These are phyloP conservation scores for Stereocaulon alpinum DNA, from an alignment of 495 filamentous ascomycete genomes.

Conservation along the genomic window DNA sequence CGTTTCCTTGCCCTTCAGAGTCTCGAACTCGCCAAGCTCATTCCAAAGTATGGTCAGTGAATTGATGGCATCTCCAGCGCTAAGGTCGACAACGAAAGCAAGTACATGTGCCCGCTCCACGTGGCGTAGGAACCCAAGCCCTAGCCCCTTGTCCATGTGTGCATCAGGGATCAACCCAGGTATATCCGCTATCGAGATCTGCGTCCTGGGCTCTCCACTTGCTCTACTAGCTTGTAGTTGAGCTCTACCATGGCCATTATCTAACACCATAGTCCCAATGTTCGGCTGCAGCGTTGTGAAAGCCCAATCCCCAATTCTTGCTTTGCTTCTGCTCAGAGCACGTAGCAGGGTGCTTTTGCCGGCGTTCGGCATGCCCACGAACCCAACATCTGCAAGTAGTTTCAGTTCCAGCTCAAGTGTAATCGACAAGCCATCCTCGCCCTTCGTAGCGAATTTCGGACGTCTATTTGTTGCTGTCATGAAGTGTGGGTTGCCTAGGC, in stretches of 20 bases:
- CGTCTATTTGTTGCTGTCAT: constrained; percentile 53
- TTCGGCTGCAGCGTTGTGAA: constrained; percentile 93
- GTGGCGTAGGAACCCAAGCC: constrained; percentile 84
- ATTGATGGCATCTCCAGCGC: constrained; percentile 62
- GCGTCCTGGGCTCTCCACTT: constrained; percentile 40
- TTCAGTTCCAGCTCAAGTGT: constrained; percentile 86
- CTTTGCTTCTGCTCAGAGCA: constrained; percentile 71
- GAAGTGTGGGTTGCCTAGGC: constrained; percentile 90
- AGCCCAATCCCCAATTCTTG: constrained; percentile 88
- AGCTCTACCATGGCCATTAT: constrained; percentile 64
- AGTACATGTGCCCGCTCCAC: constrained; percentile 87
- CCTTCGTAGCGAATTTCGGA: constrained; percentile 81
- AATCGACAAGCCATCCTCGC: constrained; percentile 66
- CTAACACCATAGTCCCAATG: constrained; percentile 88
- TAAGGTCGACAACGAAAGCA: constrained; percentile 87
- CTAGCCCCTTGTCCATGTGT: constrained; percentile 84
- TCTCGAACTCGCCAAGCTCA: constrained; percentile 80
- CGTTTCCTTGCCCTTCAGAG: constrained; percentile 51
- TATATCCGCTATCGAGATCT: constrained; percentile 92
- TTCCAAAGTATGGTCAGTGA: constrained; percentile 75
- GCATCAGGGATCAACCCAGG: constrained; percentile 85
- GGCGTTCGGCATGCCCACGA: constrained; percentile 92
- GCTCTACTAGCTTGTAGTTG: constrained; percentile 33
- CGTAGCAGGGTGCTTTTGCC: constrained; percentile 91
- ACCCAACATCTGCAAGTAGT: constrained; percentile 83